Evolutionary conservation across 2,329 filamentous ascomycete species (phyloP), one percentile per base, ranked within the genome.

Genomic region (Lachnellula occidentalis): DNA sequence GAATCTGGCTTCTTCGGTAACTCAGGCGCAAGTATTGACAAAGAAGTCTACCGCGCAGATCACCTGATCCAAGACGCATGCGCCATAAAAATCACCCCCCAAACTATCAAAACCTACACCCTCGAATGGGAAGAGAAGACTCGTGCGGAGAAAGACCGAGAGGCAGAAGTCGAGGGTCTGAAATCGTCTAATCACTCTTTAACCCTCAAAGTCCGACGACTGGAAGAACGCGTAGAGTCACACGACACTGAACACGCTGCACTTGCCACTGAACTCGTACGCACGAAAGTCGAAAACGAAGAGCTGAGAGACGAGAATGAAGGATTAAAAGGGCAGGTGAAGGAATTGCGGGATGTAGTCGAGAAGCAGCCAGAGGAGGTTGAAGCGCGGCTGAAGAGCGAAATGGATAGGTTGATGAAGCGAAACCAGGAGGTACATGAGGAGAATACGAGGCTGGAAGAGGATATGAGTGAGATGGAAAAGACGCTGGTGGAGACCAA

Each of bases 1-100:
- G 94, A 99, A 71, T 95, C 91, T 43, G 94, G 94, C 14, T 99
- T 99, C 77, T 99, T 99, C 67, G 94, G 94, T 57, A 92, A 87
- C 69, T 92, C 90, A 22, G 91, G 89, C 34, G 85, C 86, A n/a
- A 88, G 85, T 61, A 81, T 90, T 12, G 94, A 99, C 69, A 96
- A 96, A 72, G 94, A 96, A 69, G 83, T 99, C 6, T 99, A 99
- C 70, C 86, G 92, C 48, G 94, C 94, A 15, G 94, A 99, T 69
- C 85, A 94, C 64, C 83, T 99, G 57, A 90, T 99, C 14, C 87
- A 88, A 57, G 94, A 99, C 71, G 94, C 94, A 0, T 96, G 92
- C 67, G 86, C 88, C 34, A 80, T 97, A 50, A 88, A 90, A 66
- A 84, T 99, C 41, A 90, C 90, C 0, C 85, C 89, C 0, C 88